phyloP scores from a whole-genome alignment of 805 yeast genomes.

The Metschnikowia picachoensis region DNA sequence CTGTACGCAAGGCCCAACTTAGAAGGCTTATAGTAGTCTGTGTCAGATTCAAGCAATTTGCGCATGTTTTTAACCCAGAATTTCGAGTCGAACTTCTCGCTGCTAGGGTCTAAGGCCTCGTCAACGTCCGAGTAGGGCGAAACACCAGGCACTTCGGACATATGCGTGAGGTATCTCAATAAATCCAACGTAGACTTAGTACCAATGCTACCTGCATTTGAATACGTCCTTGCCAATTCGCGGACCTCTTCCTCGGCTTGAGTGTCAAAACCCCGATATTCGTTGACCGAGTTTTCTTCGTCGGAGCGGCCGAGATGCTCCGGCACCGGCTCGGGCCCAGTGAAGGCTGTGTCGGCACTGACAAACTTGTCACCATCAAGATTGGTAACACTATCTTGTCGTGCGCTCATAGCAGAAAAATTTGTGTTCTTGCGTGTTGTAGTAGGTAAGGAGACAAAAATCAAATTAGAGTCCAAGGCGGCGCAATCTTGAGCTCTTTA shows the following conservation, averaged over 20 bases:
- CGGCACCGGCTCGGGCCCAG: slow-evolving; percentile 10
- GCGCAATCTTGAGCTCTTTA: slow-evolving; percentile 4
- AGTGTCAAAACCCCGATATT: slow-evolving; percentile 36
- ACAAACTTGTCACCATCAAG: slow-evolving; percentile 9
- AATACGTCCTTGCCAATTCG: slow-evolving; percentile 41
- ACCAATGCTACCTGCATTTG: slow-evolving; percentile 12
- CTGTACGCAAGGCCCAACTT: slow-evolving; percentile 57
- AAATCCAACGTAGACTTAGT: slow-evolving; percentile 24
- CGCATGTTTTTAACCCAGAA: slow-evolving; percentile 67
- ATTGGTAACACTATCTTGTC: slow-evolving; percentile 10
- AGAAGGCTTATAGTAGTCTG: slow-evolving; percentile 60
- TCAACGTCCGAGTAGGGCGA: slow-evolving; percentile 15
- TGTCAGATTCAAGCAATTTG: slow-evolving; percentile 48
- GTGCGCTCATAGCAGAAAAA: slow-evolving; percentile 4
- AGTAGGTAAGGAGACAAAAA: neutral
- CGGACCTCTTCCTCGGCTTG: slow-evolving; percentile 32
- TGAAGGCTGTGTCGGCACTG: slow-evolving; percentile 7
- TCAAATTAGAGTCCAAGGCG: neutral
- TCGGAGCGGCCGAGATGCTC: slow-evolving; percentile 1
- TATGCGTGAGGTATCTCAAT: slow-evolving; percentile 40
- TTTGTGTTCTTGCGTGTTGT: neutral
- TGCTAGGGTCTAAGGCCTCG: slow-evolving; percentile 48
- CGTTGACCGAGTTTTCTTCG: slow-evolving; percentile 11
- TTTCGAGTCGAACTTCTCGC: slow-evolving; percentile 55
- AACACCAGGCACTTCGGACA: slow-evolving; percentile 30